phyloP scores from a whole-genome alignment of 2,329 filamentous ascomycete genomes.

The Aspergillus flavus region DNA sequence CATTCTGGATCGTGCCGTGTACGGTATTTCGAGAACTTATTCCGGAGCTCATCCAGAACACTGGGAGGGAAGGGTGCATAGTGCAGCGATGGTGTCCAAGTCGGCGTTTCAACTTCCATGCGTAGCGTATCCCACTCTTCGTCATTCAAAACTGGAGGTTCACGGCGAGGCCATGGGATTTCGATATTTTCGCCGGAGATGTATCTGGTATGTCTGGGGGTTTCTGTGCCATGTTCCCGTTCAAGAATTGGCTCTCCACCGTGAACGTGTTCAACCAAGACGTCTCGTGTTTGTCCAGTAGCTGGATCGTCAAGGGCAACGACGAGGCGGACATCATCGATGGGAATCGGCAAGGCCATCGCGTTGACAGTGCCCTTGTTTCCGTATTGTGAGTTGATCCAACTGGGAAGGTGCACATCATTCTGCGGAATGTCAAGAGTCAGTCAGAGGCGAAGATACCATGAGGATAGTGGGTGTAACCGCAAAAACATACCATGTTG shows the following conservation, averaged over 20 bases:
- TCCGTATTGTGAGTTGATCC: slow-evolving; percentile 39
- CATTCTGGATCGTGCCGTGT: slow-evolving; percentile 78
- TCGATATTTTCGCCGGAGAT: slow-evolving; percentile 71
- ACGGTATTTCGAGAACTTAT: slow-evolving; percentile 79
- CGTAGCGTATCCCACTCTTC: slow-evolving; percentile 71
- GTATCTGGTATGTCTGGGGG: slow-evolving; percentile 50
- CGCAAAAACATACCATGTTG: slow-evolving; percentile 59
- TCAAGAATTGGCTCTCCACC: slow-evolving; percentile 55
- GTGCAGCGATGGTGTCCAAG: slow-evolving; percentile 77
- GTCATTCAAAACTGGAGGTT: slow-evolving; percentile 56
- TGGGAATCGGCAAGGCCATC: slow-evolving; percentile 61
- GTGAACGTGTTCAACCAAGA: slow-evolving; percentile 73
- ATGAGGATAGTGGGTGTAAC: background rate
- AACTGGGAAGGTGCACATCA: slow-evolving; percentile 46
- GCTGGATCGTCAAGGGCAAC: slow-evolving; percentile 69
- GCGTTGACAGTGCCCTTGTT: slow-evolving; percentile 48
- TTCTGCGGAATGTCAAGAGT: slow-evolving; percentile 31
- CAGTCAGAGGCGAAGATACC: background rate
- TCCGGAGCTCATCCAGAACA: slow-evolving; percentile 84
- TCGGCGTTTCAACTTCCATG: slow-evolving; percentile 71
- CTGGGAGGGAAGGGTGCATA: slow-evolving; percentile 73
- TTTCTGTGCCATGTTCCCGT: slow-evolving; percentile 49
- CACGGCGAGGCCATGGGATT: slow-evolving; percentile 74
- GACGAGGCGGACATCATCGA: slow-evolving; percentile 78
- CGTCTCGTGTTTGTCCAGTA: slow-evolving; percentile 69